These are phyloP conservation scores for Iris pallida DNA, from an alignment of 116 monocot species.

Conservation along the genomic window DNA sequence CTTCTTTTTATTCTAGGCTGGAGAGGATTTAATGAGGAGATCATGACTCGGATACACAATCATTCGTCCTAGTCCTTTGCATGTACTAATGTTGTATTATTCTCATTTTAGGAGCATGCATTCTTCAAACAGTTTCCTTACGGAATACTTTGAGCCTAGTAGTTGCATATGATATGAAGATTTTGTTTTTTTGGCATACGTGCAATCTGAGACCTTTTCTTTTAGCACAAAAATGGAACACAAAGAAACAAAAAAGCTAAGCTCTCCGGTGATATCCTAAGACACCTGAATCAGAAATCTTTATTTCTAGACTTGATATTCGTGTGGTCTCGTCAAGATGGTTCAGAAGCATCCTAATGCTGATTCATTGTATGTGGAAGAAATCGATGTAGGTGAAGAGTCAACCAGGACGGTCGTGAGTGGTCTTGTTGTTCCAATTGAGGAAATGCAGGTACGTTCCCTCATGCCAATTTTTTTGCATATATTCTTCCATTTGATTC, in stretches of 20 bases:
- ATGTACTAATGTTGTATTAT: conserved; percentile 37
- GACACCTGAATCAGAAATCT: conserved; percentile 48
- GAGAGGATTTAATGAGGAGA: conserved; percentile 91
- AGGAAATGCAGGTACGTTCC: conserved; percentile 79
- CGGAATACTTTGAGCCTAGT: no score
- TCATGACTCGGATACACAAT: conserved; percentile 98
- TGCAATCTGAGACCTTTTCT: no score
- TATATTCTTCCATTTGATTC: no score
- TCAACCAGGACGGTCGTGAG: conserved; percentile 84
- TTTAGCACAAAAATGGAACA: conserved; percentile 34
- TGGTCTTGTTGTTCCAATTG: conserved; percentile 86
- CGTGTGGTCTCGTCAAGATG: conserved; percentile 80
- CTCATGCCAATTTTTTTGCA: conserved; percentile 2
- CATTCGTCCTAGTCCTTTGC: conserved; percentile 88
- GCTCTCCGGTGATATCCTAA: conserved; percentile 44
- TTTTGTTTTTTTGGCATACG: no score
- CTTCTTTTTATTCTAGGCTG: conserved; percentile 43
- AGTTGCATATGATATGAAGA: no score
- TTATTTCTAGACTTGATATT: conserved; percentile 75
- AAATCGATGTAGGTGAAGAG: conserved; percentile 95
- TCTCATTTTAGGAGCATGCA: neutral
- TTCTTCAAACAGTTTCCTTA: no score
- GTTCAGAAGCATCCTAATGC: conserved; percentile 92
- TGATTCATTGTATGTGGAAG: conserved; percentile 94
- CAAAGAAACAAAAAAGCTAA: conserved; percentile 53